Conservation (phyloP, 768 basidiomycete species). For the Favolaschia claudopus region DNA sequence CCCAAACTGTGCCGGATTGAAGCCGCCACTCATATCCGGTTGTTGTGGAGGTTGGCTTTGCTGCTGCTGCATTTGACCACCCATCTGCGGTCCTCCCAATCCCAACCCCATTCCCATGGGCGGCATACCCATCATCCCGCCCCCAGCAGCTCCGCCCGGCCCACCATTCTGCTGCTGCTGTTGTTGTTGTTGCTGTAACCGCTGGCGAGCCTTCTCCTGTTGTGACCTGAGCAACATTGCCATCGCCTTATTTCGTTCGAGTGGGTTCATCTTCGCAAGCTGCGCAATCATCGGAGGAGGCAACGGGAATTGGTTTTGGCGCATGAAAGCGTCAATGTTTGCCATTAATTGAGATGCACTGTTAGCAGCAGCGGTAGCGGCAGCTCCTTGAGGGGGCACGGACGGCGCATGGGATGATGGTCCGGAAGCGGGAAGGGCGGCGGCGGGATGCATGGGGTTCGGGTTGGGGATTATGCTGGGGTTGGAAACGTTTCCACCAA, state of each 20-base stretch:
- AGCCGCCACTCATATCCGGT: conserved; percentile 20
- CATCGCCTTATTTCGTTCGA: conserved; percentile 2
- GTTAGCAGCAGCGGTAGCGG: no score
- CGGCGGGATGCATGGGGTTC: not conserved
- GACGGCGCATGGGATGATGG: no score
- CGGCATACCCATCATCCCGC: conserved; percentile 18
- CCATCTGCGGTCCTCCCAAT: conserved; percentile 24
- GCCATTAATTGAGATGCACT: not conserved
- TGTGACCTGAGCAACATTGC: conserved; percentile 3
- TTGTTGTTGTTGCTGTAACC: not conserved
- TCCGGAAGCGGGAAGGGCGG: conserved; percentile 24
- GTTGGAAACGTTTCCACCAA: conserved; percentile 2
- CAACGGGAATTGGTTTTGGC: not conserved
- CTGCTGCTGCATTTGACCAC: conserved; percentile 26
- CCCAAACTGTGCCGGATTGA: conserved; percentile 16
- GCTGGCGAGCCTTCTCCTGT: conserved; percentile 5
- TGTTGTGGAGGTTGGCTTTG: conserved; percentile 16
- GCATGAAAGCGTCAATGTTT: not conserved
- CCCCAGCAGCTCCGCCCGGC: conserved; percentile 25
- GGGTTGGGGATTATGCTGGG: conserved; percentile 11
- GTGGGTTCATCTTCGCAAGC: conserved; percentile 1
- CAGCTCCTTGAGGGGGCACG: not conserved
- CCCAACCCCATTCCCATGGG: conserved; percentile 35
- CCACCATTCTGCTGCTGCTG: conserved; percentile 32
- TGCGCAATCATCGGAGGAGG: not conserved